A percentile compares a stretch with the other conserved stretches of the same genome.
Conservation (phyloP, 2,329 filamentous ascomycete species). For the Bipolaris gigantea region DNA sequence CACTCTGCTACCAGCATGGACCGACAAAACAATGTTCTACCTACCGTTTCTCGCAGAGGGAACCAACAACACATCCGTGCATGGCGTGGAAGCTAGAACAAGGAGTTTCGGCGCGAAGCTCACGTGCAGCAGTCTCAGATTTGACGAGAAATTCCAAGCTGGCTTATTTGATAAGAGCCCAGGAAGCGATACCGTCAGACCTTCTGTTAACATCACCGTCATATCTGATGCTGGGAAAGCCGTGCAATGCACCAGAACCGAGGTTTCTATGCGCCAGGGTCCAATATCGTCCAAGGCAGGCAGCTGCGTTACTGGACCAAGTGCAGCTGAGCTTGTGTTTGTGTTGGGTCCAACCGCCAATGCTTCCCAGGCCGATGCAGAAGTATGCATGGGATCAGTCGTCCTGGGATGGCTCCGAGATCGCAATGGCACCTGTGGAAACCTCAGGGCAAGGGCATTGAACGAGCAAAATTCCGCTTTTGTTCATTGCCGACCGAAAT, state of each 20-base stretch:
- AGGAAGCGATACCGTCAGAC: background rate
- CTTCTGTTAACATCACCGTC: background rate
- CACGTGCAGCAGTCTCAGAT: background rate
- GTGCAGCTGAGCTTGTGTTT: slow-evolving; percentile 20
- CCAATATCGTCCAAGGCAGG: background rate
- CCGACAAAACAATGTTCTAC: slow-evolving; percentile 51
- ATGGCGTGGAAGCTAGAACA: slow-evolving; percentile 29
- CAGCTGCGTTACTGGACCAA: slow-evolving; percentile 6
- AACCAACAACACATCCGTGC: background rate
- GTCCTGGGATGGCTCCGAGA: slow-evolving; percentile 35
- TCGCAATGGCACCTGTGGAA: slow-evolving; percentile 15
- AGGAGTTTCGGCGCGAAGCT: slow-evolving; percentile 33
- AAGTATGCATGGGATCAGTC: slow-evolving; percentile 27
- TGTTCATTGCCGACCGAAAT: slow-evolving; percentile 43
- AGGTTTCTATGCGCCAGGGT: background rate
- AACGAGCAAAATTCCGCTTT: slow-evolving; percentile 26
- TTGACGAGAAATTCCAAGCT: background rate
- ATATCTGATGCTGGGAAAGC: background rate
- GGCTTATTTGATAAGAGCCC: background rate
- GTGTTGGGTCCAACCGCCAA: slow-evolving; percentile 12
- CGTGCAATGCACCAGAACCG: background rate
- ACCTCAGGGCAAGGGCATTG: background rate
- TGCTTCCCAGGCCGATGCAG: slow-evolving; percentile 18
- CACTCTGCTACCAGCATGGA: slow-evolving; percentile 56
- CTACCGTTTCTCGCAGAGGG: slow-evolving; percentile 45